Evolutionary conservation across 306 rosid genomes (phyloP).

Genomic region (Nissolia schottii): DNA sequence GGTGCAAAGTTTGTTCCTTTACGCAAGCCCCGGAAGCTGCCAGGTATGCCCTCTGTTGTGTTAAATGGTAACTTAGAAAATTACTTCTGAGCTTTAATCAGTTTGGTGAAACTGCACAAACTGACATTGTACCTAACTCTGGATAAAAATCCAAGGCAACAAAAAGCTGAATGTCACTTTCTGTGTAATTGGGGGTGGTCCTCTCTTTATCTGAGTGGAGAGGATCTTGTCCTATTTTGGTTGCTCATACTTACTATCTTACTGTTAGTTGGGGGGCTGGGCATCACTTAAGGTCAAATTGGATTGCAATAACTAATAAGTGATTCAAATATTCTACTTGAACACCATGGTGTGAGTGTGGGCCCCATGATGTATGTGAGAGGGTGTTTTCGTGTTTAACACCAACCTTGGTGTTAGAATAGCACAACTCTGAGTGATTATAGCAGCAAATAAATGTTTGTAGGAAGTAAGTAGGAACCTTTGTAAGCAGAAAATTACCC

Average conservation of each 20-base stretch:
- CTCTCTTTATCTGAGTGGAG: not conserved
- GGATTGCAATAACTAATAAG: too few relatives aligned
- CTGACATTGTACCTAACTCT: not conserved
- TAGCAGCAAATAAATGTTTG: not conserved
- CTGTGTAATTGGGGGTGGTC: not conserved
- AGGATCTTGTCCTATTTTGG: not conserved
- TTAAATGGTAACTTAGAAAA: not conserved
- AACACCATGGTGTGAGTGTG: too few relatives aligned
- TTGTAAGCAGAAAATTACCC: not conserved
- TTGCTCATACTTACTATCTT: not conserved
- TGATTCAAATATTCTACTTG: too few relatives aligned
- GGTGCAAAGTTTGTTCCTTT: slow-evolving; percentile 97
- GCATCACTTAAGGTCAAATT: not conserved
- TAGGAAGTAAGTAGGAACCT: not conserved
- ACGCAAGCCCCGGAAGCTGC: slow-evolving; percentile 95
- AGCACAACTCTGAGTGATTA: not conserved
- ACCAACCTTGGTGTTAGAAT: too few relatives aligned
- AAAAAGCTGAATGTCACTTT: not conserved
- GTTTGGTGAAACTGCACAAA: not conserved
- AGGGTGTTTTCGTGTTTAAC: too few relatives aligned
- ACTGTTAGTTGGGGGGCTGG: not conserved
- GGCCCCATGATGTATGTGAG: too few relatives aligned
- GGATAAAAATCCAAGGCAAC: not conserved
- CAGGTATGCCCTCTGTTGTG: slow-evolving; percentile 47
- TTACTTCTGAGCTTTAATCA: not conserved